Conservation (phyloP, 495 filamentous ascomycete genomes). For the Lasiosphaeriaceae sp. region DNA sequence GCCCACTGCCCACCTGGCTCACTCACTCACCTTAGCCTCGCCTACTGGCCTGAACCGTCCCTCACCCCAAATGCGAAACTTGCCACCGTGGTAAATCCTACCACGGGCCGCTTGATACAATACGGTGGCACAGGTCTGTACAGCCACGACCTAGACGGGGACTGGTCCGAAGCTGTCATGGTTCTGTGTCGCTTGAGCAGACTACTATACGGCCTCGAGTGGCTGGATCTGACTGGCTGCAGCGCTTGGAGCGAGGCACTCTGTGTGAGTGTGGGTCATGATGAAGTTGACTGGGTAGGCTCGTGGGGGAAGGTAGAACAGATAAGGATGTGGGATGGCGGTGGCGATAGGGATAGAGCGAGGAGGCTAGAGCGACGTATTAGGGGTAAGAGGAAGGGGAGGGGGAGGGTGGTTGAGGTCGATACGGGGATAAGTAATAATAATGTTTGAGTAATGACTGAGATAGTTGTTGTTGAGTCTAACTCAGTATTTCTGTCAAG, state of each 20-base stretch:
- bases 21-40: constrained; percentile 73
- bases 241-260: constrained; percentile 64
- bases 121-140: constrained; percentile 65
- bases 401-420: constrained; percentile 4
- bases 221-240: constrained; percentile 79
- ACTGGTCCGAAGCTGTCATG: constrained; percentile 66
- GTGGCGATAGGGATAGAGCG: neutral
- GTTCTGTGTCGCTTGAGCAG: constrained; percentile 66
- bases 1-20: constrained; percentile 48
- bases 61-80: constrained; percentile 60
- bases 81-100: constrained; percentile 39
- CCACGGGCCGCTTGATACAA: constrained; percentile 37
- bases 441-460: no score
- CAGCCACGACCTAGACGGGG: constrained; percentile 58
- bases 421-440: neutral
- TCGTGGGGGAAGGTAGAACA: constrained; percentile 44
- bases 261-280: constrained; percentile 26
- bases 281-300: constrained; percentile 40
- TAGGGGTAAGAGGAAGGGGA: neutral
- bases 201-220: constrained; percentile 66
- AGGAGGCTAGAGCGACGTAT: constrained; percentile 7
- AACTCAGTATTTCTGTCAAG: no score
- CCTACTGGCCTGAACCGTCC: constrained; percentile 74
- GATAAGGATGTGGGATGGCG: constrained; percentile 25
- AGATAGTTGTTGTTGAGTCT: no score